Conservation (phyloP, 345 rosid species). For the Gossypium mustelinum region DNA sequence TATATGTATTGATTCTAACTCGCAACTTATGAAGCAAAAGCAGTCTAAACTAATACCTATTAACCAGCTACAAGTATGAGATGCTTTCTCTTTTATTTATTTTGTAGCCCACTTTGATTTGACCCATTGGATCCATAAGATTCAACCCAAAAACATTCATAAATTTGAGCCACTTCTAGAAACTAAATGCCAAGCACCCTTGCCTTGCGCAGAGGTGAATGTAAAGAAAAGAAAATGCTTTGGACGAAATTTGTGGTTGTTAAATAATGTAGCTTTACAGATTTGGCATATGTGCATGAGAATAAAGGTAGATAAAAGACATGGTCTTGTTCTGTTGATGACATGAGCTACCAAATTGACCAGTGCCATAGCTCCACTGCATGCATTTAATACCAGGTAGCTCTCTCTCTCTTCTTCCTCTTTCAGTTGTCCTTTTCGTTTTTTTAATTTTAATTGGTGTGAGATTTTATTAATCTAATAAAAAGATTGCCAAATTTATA, state of each 20-base stretch:
- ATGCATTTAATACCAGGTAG: background rate
- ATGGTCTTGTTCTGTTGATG: background rate
- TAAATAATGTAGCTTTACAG: background rate
- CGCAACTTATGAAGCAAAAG: too few species aligned
- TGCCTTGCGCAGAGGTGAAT: background rate
- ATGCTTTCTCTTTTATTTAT: too few species aligned
- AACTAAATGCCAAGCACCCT: too few species aligned
- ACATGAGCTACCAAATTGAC: background rate
- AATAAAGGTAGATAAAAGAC: background rate
- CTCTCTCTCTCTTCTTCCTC: background rate
- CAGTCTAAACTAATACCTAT: background rate
- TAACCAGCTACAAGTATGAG: background rate
- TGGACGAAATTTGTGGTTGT: background rate
- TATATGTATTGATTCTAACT: background rate
- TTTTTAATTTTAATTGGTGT: too few species aligned
- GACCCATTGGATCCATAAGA: background rate
- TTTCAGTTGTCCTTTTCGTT: background rate
- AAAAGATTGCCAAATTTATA: too few species aligned
- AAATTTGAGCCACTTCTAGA: background rate
- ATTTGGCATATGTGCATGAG: background rate
- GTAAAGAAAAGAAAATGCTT: background rate
- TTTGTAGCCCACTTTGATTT: background rate
- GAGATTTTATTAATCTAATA: too few species aligned
- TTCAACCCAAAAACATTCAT: background rate
- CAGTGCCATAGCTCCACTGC: background rate